These are phyloP conservation scores for Arctium minus DNA, from an alignment of 129 eudicot species.

Conservation along the genomic window DNA sequence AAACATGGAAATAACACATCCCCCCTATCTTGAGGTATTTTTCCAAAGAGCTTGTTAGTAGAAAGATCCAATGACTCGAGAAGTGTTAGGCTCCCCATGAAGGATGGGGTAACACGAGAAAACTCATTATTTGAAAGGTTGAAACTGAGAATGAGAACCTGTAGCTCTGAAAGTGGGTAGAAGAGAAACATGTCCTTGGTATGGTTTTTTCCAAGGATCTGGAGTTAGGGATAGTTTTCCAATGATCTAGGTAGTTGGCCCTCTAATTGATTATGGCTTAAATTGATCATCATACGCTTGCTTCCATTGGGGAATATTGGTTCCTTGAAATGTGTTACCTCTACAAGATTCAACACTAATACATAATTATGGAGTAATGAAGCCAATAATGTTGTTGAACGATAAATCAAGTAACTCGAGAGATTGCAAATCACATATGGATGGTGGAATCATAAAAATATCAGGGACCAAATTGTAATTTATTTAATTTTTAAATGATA, in stretches of 20 bases:
- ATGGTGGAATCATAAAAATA: too few relatives aligned
- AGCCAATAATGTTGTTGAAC: background rate
- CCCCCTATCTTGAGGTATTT: slow-evolving; percentile 12
- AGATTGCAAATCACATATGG: too few relatives aligned
- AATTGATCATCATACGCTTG: background rate
- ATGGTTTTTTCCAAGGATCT: slow-evolving; percentile 19
- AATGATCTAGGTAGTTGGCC: slow-evolving; percentile 26
- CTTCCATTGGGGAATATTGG: slow-evolving; percentile 1
- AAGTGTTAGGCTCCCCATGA: background rate
- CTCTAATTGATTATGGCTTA: slow-evolving; percentile 16
- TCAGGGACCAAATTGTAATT: too few relatives aligned
- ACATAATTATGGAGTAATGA: slow-evolving; percentile 18
- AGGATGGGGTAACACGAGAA: background rate
- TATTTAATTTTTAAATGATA: too few relatives aligned
- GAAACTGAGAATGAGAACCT: background rate
- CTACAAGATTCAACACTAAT: slow-evolving; percentile 1
- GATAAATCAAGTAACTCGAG: too few relatives aligned
- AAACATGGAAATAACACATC: too few relatives aligned
- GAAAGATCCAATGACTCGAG: slow-evolving; percentile 33
- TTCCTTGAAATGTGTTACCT: slow-evolving; percentile 23
- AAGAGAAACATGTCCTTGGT: slow-evolving; percentile 18
- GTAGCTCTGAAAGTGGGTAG: background rate
- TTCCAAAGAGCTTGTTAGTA: slow-evolving; percentile 25
- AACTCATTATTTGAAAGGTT: slow-evolving; percentile 37
- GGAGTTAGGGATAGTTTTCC: slow-evolving; percentile 6